These are phyloP conservation scores for Teunomyces panamensis DNA, from an alignment of 805 yeast genomes.

Conservation along the genomic window DNA sequence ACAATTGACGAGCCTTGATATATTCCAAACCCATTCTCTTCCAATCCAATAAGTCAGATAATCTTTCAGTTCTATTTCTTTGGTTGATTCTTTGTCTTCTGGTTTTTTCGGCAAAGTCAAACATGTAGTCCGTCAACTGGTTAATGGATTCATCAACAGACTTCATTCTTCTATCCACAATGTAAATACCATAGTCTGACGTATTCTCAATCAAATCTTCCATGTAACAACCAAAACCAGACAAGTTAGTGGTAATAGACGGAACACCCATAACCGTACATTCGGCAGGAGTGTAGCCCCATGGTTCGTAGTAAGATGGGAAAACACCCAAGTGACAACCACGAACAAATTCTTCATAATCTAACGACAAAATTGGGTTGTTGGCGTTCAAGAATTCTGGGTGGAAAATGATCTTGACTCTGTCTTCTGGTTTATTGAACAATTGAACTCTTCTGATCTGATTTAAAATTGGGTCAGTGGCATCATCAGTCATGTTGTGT, in stretches of 20 bases:
- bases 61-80: slow-evolving; percentile 93
- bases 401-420: slow-evolving; percentile 94
- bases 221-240: slow-evolving; percentile 98
- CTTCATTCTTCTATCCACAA: slow-evolving; percentile 91
- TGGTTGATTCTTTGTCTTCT: slow-evolving; percentile 97
- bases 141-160: slow-evolving; percentile 90
- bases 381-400: slow-evolving; percentile 95
- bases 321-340: slow-evolving; percentile 98
- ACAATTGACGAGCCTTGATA: slow-evolving; percentile 88
- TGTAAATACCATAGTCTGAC: slow-evolving; percentile 93
- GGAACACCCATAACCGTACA: slow-evolving; percentile 99
- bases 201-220: slow-evolving; percentile 95
- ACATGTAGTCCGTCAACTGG: slow-evolving; percentile 87
- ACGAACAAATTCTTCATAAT: slow-evolving; percentile 95
- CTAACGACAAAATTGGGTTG: slow-evolving; percentile 89
- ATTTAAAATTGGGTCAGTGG: slow-evolving; percentile 84
- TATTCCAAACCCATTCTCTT: slow-evolving; percentile 97
- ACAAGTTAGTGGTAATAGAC: slow-evolving; percentile 89
- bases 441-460: slow-evolving; percentile 89
- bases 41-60: slow-evolving; percentile 94
- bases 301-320: slow-evolving; percentile 98
- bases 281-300: slow-evolving; percentile 99
- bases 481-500: slow-evolving; percentile 93
- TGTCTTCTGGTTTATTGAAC: slow-evolving; percentile 84
- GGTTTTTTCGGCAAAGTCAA: slow-evolving; percentile 80